Base-by-base conservation (phyloP, 208 protist genomes). In the Leishmania lainsoni region DNA sequence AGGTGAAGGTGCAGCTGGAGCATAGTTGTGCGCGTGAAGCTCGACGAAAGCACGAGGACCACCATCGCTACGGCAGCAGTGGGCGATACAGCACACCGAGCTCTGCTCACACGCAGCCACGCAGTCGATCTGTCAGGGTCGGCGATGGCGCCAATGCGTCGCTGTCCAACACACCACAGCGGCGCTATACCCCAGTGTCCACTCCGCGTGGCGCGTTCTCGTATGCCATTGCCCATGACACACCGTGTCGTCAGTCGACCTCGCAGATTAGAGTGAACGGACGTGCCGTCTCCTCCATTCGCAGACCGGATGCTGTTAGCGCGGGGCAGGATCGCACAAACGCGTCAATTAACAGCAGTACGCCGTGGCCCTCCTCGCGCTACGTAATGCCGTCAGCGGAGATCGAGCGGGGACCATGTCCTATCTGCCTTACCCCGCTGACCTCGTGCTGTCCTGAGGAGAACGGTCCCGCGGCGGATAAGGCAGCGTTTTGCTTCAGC, bases 401-500 rank as follows among this genome's bases (percentile, higher is more conserved):
- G 26, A 65, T 92, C 17, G 89, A 90, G 49, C 83, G 86, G 12
- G 93, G 91, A 3, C 81, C 76, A n/a, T 96, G 93, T 84, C 91
- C 91, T 32, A 90, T 92, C 79, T 97, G 93, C 79, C 76, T 86
- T 29, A 88, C 80, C 16, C 79, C 80, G 3, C 83, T 94, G n/a
- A 90, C 88, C 10, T 83, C 88, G 1, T 91, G 84, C 72, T 87
- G 75, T 61, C 48, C 51, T 6, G 69, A 82, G 1, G 52, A 59
- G 59, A 72, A 69, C 2, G 89, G 87, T 1, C 49, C 83, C 6
- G 70, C 78, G 5, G 78, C 81, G 16, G 84, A 89, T 14, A 88
- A 85, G 72, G 93, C 90, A 3, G 94, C 92, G 1, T 97, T 96
- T 81, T 97, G 94, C 75, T 94, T 95, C 77, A 91, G 85, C 78